phyloP scores from a whole-genome alignment of 1,284 basidiomycete species.

The Ganoderma sinense region DNA sequence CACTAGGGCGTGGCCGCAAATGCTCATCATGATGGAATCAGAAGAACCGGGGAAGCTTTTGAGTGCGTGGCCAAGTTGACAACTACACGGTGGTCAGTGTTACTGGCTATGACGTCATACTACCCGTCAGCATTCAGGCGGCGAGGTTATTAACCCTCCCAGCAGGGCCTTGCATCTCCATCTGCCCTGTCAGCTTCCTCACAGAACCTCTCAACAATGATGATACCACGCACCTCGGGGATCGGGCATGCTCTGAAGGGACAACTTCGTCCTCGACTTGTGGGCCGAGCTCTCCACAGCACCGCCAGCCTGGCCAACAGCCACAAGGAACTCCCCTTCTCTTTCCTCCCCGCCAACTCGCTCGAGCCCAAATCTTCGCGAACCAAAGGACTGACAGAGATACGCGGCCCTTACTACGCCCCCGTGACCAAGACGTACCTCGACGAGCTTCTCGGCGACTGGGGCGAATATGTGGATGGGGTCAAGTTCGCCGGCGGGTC shows the following conservation, averaged over 20 bases:
- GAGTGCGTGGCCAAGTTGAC: background rate
- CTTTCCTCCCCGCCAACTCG: conserved; percentile 42
- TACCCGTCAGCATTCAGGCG: background rate
- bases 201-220: background rate
- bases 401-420: conserved; percentile 51
- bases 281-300: conserved; percentile 15
- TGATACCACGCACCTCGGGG: conserved; percentile 8
- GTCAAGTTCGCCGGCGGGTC: conserved; percentile 57
- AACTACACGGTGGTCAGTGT: background rate
- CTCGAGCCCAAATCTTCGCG: conserved; percentile 38
- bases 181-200: background rate
- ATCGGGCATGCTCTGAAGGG: conserved; percentile 14
- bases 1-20: background rate
- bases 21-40: no score
- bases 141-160: background rate
- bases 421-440: conserved; percentile 49
- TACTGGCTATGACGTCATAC: background rate
- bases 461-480: conserved; percentile 54
- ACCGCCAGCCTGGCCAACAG: conserved; percentile 8
- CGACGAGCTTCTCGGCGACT: conserved; percentile 47
- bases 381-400: conserved; percentile 48
- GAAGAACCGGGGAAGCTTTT: background rate
- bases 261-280: conserved; percentile 7
- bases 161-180: background rate
- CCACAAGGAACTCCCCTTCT: conserved; percentile 29